Conservation (phyloP, 495 filamentous ascomycete species). For the Talaromyces nanjingensis region DNA sequence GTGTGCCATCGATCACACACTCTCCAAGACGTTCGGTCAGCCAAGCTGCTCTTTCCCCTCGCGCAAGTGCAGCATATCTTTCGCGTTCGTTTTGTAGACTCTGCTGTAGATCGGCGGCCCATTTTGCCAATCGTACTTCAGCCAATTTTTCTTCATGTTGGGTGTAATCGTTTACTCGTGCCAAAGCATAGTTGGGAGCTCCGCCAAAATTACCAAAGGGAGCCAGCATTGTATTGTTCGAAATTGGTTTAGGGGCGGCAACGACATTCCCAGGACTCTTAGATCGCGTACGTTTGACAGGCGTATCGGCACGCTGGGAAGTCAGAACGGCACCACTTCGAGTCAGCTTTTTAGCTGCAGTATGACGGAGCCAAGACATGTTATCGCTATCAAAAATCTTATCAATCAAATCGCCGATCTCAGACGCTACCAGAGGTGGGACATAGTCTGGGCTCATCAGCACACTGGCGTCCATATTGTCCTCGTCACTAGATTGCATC, state of each 20-base stretch:
- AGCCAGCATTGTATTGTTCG: constrained; percentile 12
- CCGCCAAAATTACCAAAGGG: constrained; percentile 23
- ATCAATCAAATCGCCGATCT: constrained; percentile 62
- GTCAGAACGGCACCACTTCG: constrained; percentile 37
- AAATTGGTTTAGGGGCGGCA: constrained; percentile 17
- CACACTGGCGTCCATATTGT: constrained; percentile 90
- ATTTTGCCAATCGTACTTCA: constrained; percentile 75
- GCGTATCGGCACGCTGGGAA: constrained; percentile 17
- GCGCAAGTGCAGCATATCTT: constrained; percentile 62
- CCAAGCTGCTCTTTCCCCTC: constrained; percentile 71
- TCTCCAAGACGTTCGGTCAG: constrained; percentile 69
- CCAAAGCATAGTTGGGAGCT: constrained; percentile 57
- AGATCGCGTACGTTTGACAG: constrained; percentile 2
- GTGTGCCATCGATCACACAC: constrained; percentile 63
- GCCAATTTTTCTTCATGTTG: constrained; percentile 68
- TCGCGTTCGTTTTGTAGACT: constrained; percentile 76
- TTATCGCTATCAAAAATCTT: constrained; percentile 74
- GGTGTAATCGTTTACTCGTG: constrained; percentile 63
- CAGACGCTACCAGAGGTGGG: constrained; percentile 72
- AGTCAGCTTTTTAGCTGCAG: constrained; percentile 81
- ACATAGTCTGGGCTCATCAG: constrained; percentile 94
- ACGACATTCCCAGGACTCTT: neutral
- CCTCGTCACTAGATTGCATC: constrained; percentile 64
- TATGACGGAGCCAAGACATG: constrained; percentile 78
- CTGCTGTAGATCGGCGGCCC: constrained; percentile 83